Conservation (phyloP, 768 basidiomycete species). For the Myochromella boudieri region DNA sequence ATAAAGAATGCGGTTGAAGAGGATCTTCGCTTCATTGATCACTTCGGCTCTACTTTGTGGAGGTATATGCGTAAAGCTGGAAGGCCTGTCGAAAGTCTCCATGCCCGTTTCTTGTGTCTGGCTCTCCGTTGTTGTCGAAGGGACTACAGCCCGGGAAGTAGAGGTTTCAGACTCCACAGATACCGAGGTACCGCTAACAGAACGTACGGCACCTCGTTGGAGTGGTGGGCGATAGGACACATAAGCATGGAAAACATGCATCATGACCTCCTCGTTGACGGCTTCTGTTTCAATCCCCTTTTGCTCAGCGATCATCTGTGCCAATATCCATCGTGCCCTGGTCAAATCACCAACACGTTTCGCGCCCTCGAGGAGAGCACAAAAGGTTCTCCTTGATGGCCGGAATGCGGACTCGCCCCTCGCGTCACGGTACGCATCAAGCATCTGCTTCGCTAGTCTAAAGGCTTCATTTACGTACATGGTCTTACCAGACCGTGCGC, state of each 20-base stretch:
- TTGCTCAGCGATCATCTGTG: conserved; percentile 64
- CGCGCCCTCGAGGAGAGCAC: conserved; percentile 85
- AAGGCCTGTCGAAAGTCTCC: neutral
- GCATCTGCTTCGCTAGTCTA: conserved; percentile 83
- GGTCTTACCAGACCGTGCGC: conserved; percentile 63
- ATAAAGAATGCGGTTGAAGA: conserved; percentile 61
- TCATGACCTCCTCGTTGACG: conserved; percentile 71
- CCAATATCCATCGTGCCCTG: conserved; percentile 86
- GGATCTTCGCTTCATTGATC: conserved; percentile 61
- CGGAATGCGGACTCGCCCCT: conserved; percentile 50
- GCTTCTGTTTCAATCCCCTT: conserved; percentile 26
- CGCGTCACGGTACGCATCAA: conserved; percentile 73
- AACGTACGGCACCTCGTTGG: conserved; percentile 45
- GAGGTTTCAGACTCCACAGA: neutral
- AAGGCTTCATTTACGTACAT: conserved; percentile 80
- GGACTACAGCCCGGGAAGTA: neutral
- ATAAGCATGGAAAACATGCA: conserved; percentile 86
- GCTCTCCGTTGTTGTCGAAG: conserved; percentile 1
- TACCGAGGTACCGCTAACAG: conserved; percentile 27
- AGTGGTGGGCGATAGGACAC: conserved; percentile 77
- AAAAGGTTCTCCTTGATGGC: conserved; percentile 72
- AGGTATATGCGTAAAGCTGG: conserved; percentile 52
- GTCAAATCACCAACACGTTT: conserved; percentile 84
- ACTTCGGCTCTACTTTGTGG: conserved; percentile 77
- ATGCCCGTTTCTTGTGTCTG: conserved; percentile 10